These are phyloP conservation scores for Ascocoryne sarcoides DNA, from an alignment of 2,329 filamentous ascomycete species.

Conservation along the genomic window DNA sequence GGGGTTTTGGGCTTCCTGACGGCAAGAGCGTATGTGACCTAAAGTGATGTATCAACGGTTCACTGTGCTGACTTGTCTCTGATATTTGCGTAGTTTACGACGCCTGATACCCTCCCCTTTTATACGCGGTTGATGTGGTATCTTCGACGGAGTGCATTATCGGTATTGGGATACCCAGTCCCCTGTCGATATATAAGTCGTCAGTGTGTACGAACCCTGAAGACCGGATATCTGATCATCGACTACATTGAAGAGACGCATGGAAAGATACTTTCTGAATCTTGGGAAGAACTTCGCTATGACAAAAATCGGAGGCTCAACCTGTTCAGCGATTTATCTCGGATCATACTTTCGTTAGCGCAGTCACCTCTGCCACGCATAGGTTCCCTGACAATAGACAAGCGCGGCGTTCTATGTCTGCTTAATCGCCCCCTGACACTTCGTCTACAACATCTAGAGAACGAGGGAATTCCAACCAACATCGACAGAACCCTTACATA, in stretches of 20 bases:
- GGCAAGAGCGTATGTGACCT: constrained; percentile 22
- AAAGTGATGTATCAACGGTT: too few relatives aligned
- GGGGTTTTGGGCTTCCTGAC: constrained; percentile 22
- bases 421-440: constrained; percentile 31
- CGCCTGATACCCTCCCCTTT: constrained; percentile 11
- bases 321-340: constrained; percentile 21
- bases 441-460: constrained; percentile 29
- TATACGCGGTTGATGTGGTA: constrained; percentile 18
- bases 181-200: constrained; percentile 22
- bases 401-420: constrained; percentile 23
- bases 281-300: constrained; percentile 22
- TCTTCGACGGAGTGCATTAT: constrained; percentile 16
- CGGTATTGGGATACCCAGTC: constrained; percentile 17
- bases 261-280: constrained; percentile 24
- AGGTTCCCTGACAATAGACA: constrained; percentile 28
- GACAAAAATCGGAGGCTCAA: constrained; percentile 12
- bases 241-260: constrained; percentile 23
- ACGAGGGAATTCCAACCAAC: constrained; percentile 26
- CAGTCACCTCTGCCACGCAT: constrained; percentile 27
- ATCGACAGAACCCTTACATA: constrained; percentile 30
- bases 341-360: constrained; percentile 22
- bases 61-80: too few relatives aligned
- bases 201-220: constrained; percentile 9
- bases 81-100: constrained; percentile 2
- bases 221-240: constrained; percentile 27